Evolutionary conservation across 2,329 filamentous ascomycete genomes (phyloP).

Genomic region (Aspergillus persii): DNA sequence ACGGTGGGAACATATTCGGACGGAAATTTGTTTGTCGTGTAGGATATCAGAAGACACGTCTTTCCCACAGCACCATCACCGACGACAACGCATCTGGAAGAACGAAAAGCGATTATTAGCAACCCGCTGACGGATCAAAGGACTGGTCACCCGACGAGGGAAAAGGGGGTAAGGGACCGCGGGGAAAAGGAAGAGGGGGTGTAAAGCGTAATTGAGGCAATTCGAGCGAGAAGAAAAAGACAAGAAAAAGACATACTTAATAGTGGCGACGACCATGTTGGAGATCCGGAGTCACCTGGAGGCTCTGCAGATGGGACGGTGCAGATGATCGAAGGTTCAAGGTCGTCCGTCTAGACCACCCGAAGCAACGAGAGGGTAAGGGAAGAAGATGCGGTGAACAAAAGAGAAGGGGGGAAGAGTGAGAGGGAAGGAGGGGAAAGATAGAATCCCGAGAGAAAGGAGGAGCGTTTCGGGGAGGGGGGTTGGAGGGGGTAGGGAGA

Average conservation of each 20-base stretch:
- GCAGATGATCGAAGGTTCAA: constrained; percentile 7
- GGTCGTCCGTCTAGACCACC: constrained; percentile 13
- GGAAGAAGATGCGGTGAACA: constrained; percentile 16
- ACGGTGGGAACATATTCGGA: constrained; percentile 99
- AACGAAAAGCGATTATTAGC: constrained; percentile 18
- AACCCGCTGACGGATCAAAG: constrained; percentile 8
- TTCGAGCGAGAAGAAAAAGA: constrained; percentile 1
- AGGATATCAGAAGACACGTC: constrained; percentile 97
- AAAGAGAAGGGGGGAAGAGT: constrained; percentile 5
- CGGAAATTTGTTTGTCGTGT: constrained; percentile 99
- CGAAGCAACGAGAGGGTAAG: constrained; percentile 11
- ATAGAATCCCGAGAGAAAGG: neutral
- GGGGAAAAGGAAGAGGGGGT: constrained; percentile 3
- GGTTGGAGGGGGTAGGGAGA: constrained; percentile 5
- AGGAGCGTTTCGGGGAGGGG: neutral
- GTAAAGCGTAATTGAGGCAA: constrained; percentile 9
- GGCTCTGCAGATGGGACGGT: constrained; percentile 10
- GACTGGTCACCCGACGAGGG: constrained; percentile 3
- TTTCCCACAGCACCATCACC: constrained; percentile 99
- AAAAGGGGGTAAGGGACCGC: constrained; percentile 10
- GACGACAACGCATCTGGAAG: constrained; percentile 87
- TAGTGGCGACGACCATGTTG: constrained; percentile 61
- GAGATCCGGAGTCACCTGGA: constrained; percentile 10
- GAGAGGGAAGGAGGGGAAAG: constrained; percentile 3
- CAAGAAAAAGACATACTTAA: constrained; percentile 52